Conservation (phyloP, 495 filamentous ascomycete species). For the Aspergillus carlsbadensis region DNA sequence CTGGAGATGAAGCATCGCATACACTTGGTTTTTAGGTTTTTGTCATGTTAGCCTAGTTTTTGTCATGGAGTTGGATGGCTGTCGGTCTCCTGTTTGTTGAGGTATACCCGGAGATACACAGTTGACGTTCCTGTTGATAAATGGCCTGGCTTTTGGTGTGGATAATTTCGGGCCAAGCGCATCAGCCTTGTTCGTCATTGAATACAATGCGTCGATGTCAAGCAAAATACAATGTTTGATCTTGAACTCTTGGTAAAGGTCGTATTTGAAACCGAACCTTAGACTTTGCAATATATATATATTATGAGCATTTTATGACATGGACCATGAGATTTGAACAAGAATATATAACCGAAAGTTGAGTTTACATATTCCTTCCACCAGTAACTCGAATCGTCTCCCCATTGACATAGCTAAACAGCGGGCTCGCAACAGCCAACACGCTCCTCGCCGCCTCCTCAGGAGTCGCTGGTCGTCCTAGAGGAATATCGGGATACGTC, state of each 20-base stretch:
- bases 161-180: not conserved
- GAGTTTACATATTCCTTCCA: conserved; percentile 72
- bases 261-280: not conserved
- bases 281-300: not conserved
- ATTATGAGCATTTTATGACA: not conserved
- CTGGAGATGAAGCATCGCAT: conserved; percentile 5
- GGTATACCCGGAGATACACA: conserved; percentile 1
- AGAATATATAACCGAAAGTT: not conserved
- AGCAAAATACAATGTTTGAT: not conserved
- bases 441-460: conserved; percentile 79
- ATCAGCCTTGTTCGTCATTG: not conserved
- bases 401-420: conserved; percentile 78
- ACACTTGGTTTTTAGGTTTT: not conserved
- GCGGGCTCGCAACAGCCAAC: conserved; percentile 73
- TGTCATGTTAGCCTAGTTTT: not conserved
- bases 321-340: not conserved
- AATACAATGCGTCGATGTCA: not conserved
- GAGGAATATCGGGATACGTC: conserved; percentile 66
- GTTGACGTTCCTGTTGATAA: conserved; percentile 3
- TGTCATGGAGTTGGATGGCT: not conserved
- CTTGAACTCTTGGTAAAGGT: not conserved
- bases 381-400: conserved; percentile 85
- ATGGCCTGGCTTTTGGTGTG: not conserved
- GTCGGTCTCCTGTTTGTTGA: not conserved
- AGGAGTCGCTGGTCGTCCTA: conserved; percentile 70